phyloP scores from a whole-genome alignment of 2,329 filamentous ascomycete genomes.

The Neurospora crassa region DNA sequence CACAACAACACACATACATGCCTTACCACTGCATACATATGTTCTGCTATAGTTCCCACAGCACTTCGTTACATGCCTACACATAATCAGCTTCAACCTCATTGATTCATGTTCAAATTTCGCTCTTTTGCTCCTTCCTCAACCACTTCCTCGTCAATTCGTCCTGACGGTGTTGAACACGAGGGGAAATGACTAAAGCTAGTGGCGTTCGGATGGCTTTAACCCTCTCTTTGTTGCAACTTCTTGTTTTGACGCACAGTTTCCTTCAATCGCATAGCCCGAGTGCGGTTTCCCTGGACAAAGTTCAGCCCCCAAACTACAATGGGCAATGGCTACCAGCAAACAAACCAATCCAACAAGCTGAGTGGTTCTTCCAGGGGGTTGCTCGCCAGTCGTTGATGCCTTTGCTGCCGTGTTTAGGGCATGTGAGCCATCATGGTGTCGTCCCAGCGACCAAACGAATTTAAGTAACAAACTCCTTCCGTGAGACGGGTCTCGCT shows the following conservation, averaged over 20 bases:
- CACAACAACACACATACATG: neutral
- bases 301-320: neutral
- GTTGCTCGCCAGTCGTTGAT: neutral
- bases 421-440: neutral
- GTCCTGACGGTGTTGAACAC: neutral
- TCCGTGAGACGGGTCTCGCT: neutral
- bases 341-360: neutral
- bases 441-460: neutral
- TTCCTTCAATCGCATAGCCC: neutral
- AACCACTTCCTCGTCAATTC: neutral
- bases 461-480: neutral
- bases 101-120: neutral
- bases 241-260: slow-evolving; percentile 5
- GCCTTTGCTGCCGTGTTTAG: neutral
- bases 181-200: neutral
- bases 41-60: neutral
- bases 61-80: neutral
- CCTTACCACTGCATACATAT: neutral
- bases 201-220: neutral
- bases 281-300: neutral
- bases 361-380: neutral
- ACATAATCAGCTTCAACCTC: no score
- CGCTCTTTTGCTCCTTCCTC: neutral
- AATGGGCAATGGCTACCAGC: neutral
- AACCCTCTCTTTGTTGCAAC: slow-evolving; percentile 12